Percentiles rank a stretch among this genome's conserved stretches.
phyloP scores from a whole-genome alignment of 2,329 filamentous ascomycete genomes.

The Amauroascus verrucosus region DNA sequence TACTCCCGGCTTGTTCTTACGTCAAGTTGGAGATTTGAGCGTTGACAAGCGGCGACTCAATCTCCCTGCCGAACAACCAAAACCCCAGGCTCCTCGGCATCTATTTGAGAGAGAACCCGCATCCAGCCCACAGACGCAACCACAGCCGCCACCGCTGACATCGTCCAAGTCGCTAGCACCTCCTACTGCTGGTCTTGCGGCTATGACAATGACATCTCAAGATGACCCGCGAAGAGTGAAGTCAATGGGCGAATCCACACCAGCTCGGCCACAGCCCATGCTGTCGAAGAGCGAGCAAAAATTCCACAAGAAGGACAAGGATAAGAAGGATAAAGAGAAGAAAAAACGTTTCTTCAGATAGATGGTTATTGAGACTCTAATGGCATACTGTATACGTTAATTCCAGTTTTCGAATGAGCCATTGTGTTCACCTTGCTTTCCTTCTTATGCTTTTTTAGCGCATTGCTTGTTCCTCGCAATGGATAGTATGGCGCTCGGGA shows the following conservation, averaged over 20 bases:
- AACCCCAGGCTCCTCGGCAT: conserved; percentile 72
- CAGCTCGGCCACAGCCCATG: conserved; percentile 1
- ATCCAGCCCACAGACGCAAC: conserved; percentile 31
- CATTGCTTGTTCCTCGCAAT: background rate
- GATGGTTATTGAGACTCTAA: background rate
- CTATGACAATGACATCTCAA: conserved; percentile 30
- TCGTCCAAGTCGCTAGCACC: conserved; percentile 20
- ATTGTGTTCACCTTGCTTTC: background rate
- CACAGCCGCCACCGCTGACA: conserved; percentile 36
- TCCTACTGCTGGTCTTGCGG: conserved; percentile 25
- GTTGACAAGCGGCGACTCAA: conserved; percentile 64
- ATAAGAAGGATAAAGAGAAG: conserved; percentile 44
- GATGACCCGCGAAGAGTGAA: conserved; percentile 20
- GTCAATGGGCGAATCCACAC: conserved; percentile 7
- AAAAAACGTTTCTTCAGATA: conserved; percentile 40
- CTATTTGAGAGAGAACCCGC: conserved; percentile 63
- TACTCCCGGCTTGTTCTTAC: conserved; percentile 69
- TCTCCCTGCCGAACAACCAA: conserved; percentile 69
- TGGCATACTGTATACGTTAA: background rate
- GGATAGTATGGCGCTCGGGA: background rate
- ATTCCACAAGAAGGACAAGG: conserved; percentile 8
- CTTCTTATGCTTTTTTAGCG: background rate
- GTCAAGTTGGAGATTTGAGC: conserved; percentile 71
- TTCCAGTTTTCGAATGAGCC: no score
- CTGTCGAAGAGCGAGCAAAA: conserved; percentile 7